These are phyloP conservation scores for Steccherinum ochraceum DNA, from an alignment of 768 basidiomycete genomes.

Conservation along the genomic window DNA sequence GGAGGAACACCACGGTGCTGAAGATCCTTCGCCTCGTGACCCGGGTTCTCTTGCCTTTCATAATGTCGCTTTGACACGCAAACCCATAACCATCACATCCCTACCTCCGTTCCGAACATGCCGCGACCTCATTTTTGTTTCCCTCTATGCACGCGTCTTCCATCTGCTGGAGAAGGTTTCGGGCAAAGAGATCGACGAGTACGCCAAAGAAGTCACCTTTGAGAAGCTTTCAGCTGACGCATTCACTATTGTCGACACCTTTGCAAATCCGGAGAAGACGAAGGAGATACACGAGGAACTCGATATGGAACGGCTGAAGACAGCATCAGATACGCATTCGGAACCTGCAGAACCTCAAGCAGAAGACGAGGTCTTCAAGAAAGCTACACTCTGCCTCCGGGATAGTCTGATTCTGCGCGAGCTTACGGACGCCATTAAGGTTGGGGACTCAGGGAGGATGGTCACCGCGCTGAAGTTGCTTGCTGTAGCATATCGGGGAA, in stretches of 20 bases:
- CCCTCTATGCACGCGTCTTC: conserved; percentile 27
- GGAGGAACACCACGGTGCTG: conserved; percentile 27
- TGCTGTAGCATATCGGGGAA: conserved; percentile 19
- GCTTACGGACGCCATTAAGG: conserved; percentile 24
- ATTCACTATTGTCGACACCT: conserved; percentile 15
- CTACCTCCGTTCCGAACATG: conserved; percentile 27
- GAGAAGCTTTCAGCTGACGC: conserved; percentile 17
- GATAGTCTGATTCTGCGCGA: conserved; percentile 21
- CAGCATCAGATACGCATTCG: neutral
- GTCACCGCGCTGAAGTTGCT: conserved; percentile 18
- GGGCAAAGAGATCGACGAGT: conserved; percentile 13
- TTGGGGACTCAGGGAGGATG: conserved; percentile 24
- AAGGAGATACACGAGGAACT: conserved; percentile 13
- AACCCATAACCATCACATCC: conserved; percentile 29
- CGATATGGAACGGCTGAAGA: neutral
- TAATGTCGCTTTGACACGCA: conserved; percentile 27
- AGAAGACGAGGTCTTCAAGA: conserved; percentile 14
- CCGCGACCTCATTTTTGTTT: conserved; percentile 30
- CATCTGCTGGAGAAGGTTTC: conserved; percentile 27
- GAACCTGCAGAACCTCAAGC: neutral
- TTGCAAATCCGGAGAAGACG: conserved; percentile 12
- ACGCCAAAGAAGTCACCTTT: conserved; percentile 14
- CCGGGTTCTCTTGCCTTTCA: conserved; percentile 30
- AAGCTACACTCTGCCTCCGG: conserved; percentile 23
- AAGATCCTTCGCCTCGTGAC: conserved; percentile 20